Evolutionary conservation across 176 grass and related monocot genomes (phyloP), one percentile per base, ranked within the genome.

Genomic region (Olyra latifolia): DNA sequence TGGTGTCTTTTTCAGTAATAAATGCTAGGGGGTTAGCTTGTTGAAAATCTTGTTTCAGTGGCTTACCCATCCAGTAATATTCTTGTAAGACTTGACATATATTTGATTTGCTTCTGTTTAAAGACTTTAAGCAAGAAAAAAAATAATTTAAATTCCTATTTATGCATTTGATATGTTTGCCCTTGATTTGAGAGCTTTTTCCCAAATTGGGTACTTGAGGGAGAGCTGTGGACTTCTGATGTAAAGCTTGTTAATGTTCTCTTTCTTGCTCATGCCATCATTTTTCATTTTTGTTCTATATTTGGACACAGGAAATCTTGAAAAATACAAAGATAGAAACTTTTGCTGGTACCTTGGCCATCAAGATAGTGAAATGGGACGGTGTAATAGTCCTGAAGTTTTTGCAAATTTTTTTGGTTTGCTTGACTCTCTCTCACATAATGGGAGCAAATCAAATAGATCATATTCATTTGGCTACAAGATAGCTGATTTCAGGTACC

Each of bases 401-500:
- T 92, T 98, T 57, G 48, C 86, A 62, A 94, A 89, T 42, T 98
- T 87, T 86, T 78, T 98, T 89, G 95, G 95, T 45, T 88, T 98
- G 83, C 95, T 98, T 42, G 92, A 98, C 65, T 94, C 85, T 56
- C 61, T 98, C 89, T 86, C 91, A 30, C 86, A 92, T 74, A 79
- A 76, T 80, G 82, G 84, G 60, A 88, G 66, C 85, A 87, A 78
- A 76, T 40, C 77, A 3, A 79, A 84, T 67, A 83, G 50, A 88
- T 91, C 92, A 41, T 81, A 88, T 56, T 87, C 89, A 50, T 94
- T 94, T 56, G 80, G 85, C 13, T 87, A 88, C 69, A 91, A 89
- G 61, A 88, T 93, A 79, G 76, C 93, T 70, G 87, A 94, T 82
- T 92, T 90, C 85, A 97, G 94, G 92, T 94, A 83, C 8, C 23